Conservation (phyloP, 495 filamentous ascomycete species). For the Trichoderma virens region DNA sequence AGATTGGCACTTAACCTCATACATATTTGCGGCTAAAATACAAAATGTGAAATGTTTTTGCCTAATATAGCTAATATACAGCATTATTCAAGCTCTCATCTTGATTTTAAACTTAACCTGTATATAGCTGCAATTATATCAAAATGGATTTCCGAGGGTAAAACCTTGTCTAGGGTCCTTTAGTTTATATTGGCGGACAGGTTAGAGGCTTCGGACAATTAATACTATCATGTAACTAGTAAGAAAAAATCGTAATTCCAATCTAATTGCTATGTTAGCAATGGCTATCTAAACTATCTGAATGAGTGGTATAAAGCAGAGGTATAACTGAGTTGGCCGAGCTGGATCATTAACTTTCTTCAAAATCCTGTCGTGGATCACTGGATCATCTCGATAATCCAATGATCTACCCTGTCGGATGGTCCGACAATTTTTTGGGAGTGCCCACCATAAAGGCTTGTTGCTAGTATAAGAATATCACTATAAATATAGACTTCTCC, state of each 20-base stretch:
- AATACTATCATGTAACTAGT: background rate
- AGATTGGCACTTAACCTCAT: background rate
- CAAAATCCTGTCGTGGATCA: background rate
- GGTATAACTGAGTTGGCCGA: background rate
- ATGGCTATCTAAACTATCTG: background rate
- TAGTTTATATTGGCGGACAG: background rate
- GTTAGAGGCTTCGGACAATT: background rate
- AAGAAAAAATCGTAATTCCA: background rate
- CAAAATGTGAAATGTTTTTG: background rate
- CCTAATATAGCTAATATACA: background rate
- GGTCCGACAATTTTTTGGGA: background rate
- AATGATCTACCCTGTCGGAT: background rate
- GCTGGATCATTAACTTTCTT: background rate
- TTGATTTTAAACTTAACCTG: no score
- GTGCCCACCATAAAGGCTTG: background rate
- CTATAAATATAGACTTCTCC: background rate
- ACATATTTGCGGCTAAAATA: background rate
- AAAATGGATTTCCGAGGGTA: background rate
- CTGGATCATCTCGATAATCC: background rate
- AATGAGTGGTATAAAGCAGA: background rate
- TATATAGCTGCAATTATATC: background rate
- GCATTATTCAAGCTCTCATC: no score
- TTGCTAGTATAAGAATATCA: background rate
- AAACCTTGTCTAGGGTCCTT: background rate
- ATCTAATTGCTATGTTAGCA: background rate